A percentile compares a stretch with the other conserved stretches of the same genome.
These are phyloP conservation scores for Termitomyces sp. DNA, from an alignment of 768 basidiomycete genomes.

Conservation along the genomic window DNA sequence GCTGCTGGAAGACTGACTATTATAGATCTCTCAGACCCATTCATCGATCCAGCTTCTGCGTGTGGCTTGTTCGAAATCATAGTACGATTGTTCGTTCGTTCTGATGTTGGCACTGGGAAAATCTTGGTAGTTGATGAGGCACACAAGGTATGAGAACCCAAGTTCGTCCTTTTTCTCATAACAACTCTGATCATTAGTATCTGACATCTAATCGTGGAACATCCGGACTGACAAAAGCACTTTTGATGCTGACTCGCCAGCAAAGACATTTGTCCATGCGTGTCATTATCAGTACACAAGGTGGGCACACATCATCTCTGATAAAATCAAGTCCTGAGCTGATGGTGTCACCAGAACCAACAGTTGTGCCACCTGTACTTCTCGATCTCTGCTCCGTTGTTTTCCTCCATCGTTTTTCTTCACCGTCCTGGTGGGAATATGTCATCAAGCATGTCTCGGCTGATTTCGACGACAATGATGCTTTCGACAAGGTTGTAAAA, in stretches of 20 bases:
- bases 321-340: background rate
- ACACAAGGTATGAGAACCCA: conserved; percentile 46
- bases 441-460: conserved; percentile 62
- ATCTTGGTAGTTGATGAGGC: conserved; percentile 72
- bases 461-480: conserved; percentile 50
- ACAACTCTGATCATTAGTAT: conserved; percentile 37
- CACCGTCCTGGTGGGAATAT: conserved; percentile 72
- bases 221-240: conserved; percentile 49
- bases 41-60: conserved; percentile 61
- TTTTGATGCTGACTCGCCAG: conserved; percentile 57
- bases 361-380: conserved; percentile 61
- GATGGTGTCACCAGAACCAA: conserved; percentile 47
- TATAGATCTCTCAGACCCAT: conserved; percentile 68
- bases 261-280: conserved; percentile 71
- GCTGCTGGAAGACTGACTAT: conserved; percentile 55
- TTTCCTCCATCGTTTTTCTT: conserved; percentile 71
- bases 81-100: conserved; percentile 56
- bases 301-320: conserved; percentile 22
- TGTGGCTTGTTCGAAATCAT: conserved; percentile 70
- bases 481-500: conserved; percentile 60
- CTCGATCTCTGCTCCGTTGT: conserved; percentile 61
- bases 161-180: background rate
- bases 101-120: conserved; percentile 56
- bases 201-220: conserved; percentile 40
- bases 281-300: conserved; percentile 72